Evolutionary conservation across 495 filamentous ascomycete genomes (phyloP), one percentile per base, ranked within the genome.

Genomic region (Sabuloglossum arenarium): DNA sequence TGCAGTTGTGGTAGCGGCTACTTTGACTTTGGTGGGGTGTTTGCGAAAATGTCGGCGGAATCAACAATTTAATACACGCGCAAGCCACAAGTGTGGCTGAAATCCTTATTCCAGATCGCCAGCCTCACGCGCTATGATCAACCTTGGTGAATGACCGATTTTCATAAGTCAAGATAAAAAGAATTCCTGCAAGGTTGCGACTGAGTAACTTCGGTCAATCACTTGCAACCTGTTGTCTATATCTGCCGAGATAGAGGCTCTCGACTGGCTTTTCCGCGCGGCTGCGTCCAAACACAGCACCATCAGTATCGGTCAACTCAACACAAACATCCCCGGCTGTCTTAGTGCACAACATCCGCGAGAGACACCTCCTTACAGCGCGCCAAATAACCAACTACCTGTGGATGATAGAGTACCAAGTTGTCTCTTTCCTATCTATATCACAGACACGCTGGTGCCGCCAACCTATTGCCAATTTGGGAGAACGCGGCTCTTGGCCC

Each of bases 401-500:
- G 25, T 51, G 23, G 47, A 28, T 11, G 47, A 51, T 19, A 51
- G 47, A 29, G 47, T 11, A 29, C 47, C 28, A 28, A 28, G 23
- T n/a, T 14, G 24, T 16, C 5, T 23, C 28, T 10, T 29, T 8
- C 16, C 34, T 16, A 39, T 8, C 23, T 16, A 29, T 30, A 12
- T 9, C 25, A 12, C 11, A 5, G 28, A n/a, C 25, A 29, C 47
- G 12, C 47, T 27, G 16, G 24, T 29, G 25, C 24, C 25, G 28
- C 47, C 47, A 29, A 51, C 28, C 47, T 30, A 28, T 51, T 51
- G 12, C 47, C 47, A 27, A 51, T 51, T 51, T 51, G 47, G 47
- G 47, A 51, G 47, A 27, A 51, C 23, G 47, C 47, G 47, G 47
- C 47, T 51, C 47, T 51, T 51, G 28, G 28, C 23, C 47, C 47